Evolutionary conservation across 1,284 basidiomycete species (phyloP), one percentile per base, ranked within the genome.

Genomic region (Entoloma clypeatum): DNA sequence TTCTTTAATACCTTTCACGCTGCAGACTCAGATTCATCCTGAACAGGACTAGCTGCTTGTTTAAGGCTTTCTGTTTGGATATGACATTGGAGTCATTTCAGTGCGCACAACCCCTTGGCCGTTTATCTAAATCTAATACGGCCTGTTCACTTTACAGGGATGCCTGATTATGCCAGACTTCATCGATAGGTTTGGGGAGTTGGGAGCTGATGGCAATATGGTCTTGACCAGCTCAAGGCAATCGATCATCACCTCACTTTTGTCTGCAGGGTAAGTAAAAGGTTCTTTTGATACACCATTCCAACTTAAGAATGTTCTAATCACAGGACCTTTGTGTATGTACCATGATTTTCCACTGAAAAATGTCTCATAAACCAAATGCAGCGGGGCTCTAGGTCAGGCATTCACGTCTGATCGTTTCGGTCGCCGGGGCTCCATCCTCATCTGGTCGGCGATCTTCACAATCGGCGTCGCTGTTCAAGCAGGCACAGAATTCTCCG

Each of bases 141-240:
- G 11, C 14, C 44, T 23, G 33, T 39, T 19, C 21, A 35, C 8
- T 24, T 17, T 8, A 16, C 54, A 85, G 77, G 84, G 86, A 72
- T 88, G 84, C 58, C 65, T 88, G 19, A 85, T 88, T 48, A 88
- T 88, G 84, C 75, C 76, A 5, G 83, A 88, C 58, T 89, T 90
- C 58, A 69, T 86, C 46, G 48, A 64, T 41, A 74, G 81, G 13
- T 87, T 89, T 55, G 85, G 84, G 10, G 65, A 78, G 52, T 41
- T 68, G 3, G 73, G 64, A 43, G 54, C 63, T 1, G 58, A 75
- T 47, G 83, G 83, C 6, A 55, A 65, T 14, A 69, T 63, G 34
- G 64, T 76, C 43, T 63, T 89, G 6, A 74, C 77, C 1, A 73
- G 75, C 41, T 74, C 75, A 21, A 70, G 83, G 29, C 81, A 86